Base-by-base conservation (phyloP, 1,139 yeast genomes). In the Hyphopichia khmerensis region DNA sequence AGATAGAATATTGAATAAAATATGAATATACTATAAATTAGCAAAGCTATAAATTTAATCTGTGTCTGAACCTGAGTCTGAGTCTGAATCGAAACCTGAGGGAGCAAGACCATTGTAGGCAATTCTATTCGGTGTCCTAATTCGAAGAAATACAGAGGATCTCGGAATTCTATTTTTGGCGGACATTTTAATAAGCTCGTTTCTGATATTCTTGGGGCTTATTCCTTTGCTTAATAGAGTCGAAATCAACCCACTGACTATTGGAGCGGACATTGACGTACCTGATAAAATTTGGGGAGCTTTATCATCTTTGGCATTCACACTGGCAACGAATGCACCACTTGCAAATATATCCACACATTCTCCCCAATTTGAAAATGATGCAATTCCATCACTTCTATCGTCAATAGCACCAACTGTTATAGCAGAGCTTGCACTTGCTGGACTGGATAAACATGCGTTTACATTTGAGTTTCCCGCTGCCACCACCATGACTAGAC, bases 371-470 rank as follows among this genome's bases (percentile, higher is more conserved):
- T 90, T 89, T 11, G 95, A 80, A 52, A 89, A 90, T 2, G 76
- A 61, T 0, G 96, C 93, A 33, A 89, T 69, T 1, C 72, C 57
- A 50, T 88, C 95, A 19, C 73, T 73, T 32, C 73, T 59, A 55
- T 86, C 96, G 58, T 88, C 95, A 40, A 88, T 79, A 2, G 96
- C 95, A 0, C 96, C 96, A 4, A 89, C 95, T 0, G 95, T 84
- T 4, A 88, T 79, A 0, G 90, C 93, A 34, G 69, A 68, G 1
- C 67, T 65, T 0, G 95, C 82, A 33, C 90, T 81, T 0, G 95
- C 93, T 0, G 96, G 96, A 40, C 95, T 85, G 11, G 84, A 78
- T 47, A 74, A 60, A 56, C 96, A 89, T 0, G 96, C 95, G 57
- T 88, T 81, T 15, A 77, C 62, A 53, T 86, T 84, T 31, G 84